Evolutionary conservation across 495 filamentous ascomycete genomes (phyloP), one percentile per base, ranked within the genome.

Genomic region (Tuber aestivum): DNA sequence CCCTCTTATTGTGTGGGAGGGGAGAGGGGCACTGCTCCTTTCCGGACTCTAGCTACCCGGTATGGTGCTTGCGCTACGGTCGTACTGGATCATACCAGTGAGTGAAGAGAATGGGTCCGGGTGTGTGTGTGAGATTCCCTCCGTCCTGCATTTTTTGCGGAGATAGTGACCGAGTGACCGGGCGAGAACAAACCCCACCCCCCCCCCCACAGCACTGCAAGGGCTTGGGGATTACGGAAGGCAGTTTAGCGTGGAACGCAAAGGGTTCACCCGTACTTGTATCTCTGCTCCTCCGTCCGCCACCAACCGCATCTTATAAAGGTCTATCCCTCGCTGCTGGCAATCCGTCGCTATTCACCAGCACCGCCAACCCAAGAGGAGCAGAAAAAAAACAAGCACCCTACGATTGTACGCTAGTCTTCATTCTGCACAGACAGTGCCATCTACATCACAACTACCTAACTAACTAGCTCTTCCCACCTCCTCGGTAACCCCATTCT

Each of bases 281-380:
- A 20, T 20, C 42, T 45, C 42, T 18, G 42, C 23, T 50, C 6
- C 56, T 35, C 50, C 50, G 2, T 14, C 40, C 70, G 38, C 41
- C 70, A 12, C 41, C 74, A 44, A 32, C 69, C 74, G 20, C 70
- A 27, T 50, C 74, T 32, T 23, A 45, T 71, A 37, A 75, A 41
- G 69, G 23, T 37, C 69, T 21, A 21, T 69, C 38, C 21, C 23
- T 42, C 38, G 23, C n/a, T 42, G 44, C n/a, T 71, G 50, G 14
- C 10, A 35, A 14, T 65, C 27, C 8, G 56, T 65, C 56, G 14
- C 35, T 65, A 32, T 32, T 35, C 56, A 65, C 56, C 27, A 35
- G 27, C 56, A 35, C n/a, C 56, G 8, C 56, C 27, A 65, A 20
- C 56, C 56, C 32, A 18, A 61, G n/a, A 61, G n/a, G 23, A 56